These are phyloP conservation scores for Eucalyptus melliodora DNA, from an alignment of 345 rosid species.

Conservation along the genomic window DNA sequence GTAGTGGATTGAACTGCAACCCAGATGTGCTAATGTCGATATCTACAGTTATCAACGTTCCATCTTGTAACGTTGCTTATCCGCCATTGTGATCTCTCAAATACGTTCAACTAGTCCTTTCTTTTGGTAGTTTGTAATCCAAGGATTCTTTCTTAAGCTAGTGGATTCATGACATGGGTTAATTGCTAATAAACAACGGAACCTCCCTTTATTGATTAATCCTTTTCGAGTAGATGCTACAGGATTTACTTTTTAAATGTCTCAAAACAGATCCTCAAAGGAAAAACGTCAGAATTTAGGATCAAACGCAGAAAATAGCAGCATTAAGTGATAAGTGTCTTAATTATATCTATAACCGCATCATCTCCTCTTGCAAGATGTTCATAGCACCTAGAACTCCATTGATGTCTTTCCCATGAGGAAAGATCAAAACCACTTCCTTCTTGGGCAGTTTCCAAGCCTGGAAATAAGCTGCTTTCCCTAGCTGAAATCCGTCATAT, in stretches of 20 bases:
- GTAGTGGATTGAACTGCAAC: neutral
- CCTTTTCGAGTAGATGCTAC: neutral
- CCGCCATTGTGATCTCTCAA: neutral
- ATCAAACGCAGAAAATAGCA: neutral
- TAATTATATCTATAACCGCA: neutral
- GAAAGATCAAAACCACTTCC: constrained; percentile 65
- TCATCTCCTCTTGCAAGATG: constrained; percentile 32
- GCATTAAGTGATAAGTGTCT: neutral
- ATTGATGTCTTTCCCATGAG: constrained; percentile 76
- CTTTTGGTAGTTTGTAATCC: neutral
- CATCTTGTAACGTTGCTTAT: neutral
- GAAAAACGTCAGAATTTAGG: neutral
- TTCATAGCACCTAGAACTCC: constrained; percentile 82
- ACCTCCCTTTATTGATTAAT: neutral
- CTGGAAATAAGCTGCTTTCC: constrained; percentile 71
- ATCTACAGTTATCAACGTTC: neutral
- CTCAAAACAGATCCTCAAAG: neutral
- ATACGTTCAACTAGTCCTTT: neutral
- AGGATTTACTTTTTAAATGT: neutral
- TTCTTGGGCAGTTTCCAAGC: constrained; percentile 79
- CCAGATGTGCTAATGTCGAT: neutral
- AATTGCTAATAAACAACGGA: neutral
- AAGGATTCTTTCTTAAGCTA: neutral
- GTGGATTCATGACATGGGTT: neutral
- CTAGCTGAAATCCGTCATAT: constrained; percentile 77